Conservation (phyloP, 495 filamentous ascomycete genomes). For the Penicillium desertorum region DNA sequence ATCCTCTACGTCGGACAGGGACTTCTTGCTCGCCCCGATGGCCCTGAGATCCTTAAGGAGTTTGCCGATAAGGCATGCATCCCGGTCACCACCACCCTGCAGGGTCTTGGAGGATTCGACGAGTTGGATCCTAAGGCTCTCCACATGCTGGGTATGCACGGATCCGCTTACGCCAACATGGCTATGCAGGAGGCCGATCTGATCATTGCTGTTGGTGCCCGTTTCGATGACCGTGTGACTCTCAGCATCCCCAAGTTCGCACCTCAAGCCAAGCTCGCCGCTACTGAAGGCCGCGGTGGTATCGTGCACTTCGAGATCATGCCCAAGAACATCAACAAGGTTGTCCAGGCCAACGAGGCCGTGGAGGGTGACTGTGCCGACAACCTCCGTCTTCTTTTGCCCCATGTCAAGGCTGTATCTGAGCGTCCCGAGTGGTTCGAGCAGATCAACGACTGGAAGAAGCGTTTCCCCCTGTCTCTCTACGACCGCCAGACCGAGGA, state of each 20-base stretch:
- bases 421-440: constrained; percentile 80
- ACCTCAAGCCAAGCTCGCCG: constrained; percentile 56
- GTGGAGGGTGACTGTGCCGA: constrained; percentile 60
- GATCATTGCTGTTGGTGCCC: constrained; percentile 62
- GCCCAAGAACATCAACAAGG: constrained; percentile 67
- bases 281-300: constrained; percentile 56
- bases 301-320: constrained; percentile 67
- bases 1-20: constrained; percentile 64
- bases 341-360: constrained; percentile 61
- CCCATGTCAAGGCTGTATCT: constrained; percentile 59
- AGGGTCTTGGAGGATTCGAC: constrained; percentile 62
- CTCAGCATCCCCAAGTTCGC: constrained; percentile 55
- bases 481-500: constrained; percentile 70
- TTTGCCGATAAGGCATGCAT: constrained; percentile 58
- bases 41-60: constrained; percentile 54
- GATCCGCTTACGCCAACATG: constrained; percentile 64
- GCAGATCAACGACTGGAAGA: constrained; percentile 88
- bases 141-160: constrained; percentile 68
- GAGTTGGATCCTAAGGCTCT: constrained; percentile 59
- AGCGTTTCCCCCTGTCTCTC: constrained; percentile 70
- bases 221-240: constrained; percentile 65
- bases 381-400: constrained; percentile 72
- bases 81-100: constrained; percentile 64
- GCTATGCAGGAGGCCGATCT: constrained; percentile 65
- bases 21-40: constrained; percentile 51